These are phyloP conservation scores for Mortierella hygrophila DNA, from an alignment of 192 early-diverging fungal genomes.

Conservation along the genomic window DNA sequence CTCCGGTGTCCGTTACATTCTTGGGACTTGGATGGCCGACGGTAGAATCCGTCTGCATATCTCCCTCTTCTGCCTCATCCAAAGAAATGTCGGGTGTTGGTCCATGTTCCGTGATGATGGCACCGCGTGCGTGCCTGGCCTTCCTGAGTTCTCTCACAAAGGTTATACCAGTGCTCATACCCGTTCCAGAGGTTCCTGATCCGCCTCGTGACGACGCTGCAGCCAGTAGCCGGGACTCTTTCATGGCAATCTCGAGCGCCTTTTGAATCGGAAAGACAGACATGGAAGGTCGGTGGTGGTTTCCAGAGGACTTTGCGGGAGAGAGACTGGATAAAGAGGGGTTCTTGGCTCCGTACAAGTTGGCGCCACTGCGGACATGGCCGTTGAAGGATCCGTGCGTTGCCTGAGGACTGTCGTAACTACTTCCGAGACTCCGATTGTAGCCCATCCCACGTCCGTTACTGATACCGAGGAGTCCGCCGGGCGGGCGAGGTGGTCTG, in stretches of 20 bases:
- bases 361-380: constrained; percentile 52
- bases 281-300: constrained; percentile 17
- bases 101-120: constrained; percentile 33
- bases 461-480: constrained; percentile 47
- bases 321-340: constrained; percentile 23
- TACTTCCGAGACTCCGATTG: constrained; percentile 29
- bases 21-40: not conserved
- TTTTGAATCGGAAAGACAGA: constrained; percentile 56
- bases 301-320: constrained; percentile 14
- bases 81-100: constrained; percentile 33
- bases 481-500: constrained; percentile 40
- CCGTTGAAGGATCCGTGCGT: constrained; percentile 48
- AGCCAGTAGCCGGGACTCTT: constrained; percentile 35
- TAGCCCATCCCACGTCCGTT: constrained; percentile 55
- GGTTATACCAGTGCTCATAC: constrained; percentile 42
- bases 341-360: constrained; percentile 41
- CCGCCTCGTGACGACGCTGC: constrained; percentile 44
- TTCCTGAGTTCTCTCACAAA: constrained; percentile 50
- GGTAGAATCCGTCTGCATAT: not conserved
- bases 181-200: constrained; percentile 40
- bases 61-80: constrained; percentile 29
- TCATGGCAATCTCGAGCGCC: constrained; percentile 48
- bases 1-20: not conserved
- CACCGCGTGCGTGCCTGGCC: constrained; percentile 24
- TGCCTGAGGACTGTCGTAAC: constrained; percentile 45